Percentiles rank a stretch among this genome's conserved stretches.
phyloP scores from a whole-genome alignment of 192 early-diverging fungal genomes.

The Backusella macrospora region DNA sequence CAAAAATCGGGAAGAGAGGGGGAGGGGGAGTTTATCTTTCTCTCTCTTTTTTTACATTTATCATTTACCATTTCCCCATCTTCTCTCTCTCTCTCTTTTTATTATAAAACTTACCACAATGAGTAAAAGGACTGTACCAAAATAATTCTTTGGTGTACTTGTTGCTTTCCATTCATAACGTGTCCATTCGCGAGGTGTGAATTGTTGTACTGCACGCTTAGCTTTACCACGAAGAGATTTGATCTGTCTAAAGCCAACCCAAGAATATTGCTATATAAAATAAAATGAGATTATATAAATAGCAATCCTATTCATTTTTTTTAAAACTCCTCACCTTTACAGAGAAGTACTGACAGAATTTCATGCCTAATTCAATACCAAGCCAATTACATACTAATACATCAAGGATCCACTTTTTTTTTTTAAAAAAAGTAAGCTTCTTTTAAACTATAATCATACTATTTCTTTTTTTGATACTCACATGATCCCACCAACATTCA shows the following conservation, averaged over 20 bases:
- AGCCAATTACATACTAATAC: constrained; percentile 82
- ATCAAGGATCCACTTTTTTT: constrained; percentile 25
- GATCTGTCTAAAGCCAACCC: constrained; percentile 89
- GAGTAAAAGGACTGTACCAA: constrained; percentile 72
- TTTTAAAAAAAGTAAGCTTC: too few relatives aligned
- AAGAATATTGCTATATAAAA: constrained; percentile 77
- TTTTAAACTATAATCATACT: too few relatives aligned
- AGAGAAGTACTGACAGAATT: constrained; percentile 95
- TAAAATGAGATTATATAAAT: neutral
- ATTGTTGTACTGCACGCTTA: constrained; percentile 86
- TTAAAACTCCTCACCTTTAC: constrained; percentile 61
- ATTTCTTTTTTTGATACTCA: too few relatives aligned
- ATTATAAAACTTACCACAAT: constrained; percentile 60
- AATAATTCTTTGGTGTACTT: constrained; percentile 84
- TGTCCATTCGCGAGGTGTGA: constrained; percentile 95
- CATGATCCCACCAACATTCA: constrained; percentile 99
- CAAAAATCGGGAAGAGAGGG: too few relatives aligned
- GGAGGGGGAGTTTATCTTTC: neutral
- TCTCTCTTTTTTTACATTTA: neutral
- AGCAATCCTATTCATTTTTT: neutral
- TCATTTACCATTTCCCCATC: too few relatives aligned
- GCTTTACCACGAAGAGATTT: constrained; percentile 83
- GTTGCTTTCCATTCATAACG: constrained; percentile 90
- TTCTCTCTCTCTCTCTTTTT: neutral
- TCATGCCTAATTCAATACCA: constrained; percentile 93